Conservation (phyloP, 108 stramenopile genomes). For the Epipyxis sp. region DNA sequence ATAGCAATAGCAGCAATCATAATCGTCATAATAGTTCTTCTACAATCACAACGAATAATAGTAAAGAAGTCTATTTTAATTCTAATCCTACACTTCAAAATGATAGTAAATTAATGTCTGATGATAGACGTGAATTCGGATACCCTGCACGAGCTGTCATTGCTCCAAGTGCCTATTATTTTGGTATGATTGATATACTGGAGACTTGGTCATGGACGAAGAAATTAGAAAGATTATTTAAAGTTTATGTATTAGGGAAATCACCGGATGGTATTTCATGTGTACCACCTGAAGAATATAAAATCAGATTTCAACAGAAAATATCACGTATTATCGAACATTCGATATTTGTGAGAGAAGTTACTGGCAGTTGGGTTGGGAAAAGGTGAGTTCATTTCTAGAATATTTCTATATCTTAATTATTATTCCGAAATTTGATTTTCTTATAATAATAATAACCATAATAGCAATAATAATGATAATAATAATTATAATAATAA, state of each 20-base stretch:
- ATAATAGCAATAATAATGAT: no score
- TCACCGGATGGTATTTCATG: slow-evolving; percentile 22
- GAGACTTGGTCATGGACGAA: slow-evolving; percentile 40
- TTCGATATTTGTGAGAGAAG: background rate
- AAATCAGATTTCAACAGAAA: slow-evolving; percentile 29
- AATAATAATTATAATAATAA: no score
- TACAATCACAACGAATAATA: no score
- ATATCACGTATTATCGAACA: background rate
- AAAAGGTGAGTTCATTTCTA: background rate
- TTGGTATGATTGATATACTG: slow-evolving; percentile 46
- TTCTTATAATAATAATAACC: no score
- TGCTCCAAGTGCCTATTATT: slow-evolving; percentile 36
- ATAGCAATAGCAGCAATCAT: no score
- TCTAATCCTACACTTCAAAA: background rate
- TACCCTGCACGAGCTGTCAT: slow-evolving; percentile 24
- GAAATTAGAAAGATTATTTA: slow-evolving; percentile 36
- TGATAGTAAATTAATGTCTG: background rate
- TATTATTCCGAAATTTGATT: no score
- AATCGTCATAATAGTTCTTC: no score
- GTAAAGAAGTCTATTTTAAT: background rate
- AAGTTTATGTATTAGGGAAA: slow-evolving; percentile 13
- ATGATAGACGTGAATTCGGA: background rate
- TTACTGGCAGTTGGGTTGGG: background rate
- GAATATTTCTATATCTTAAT: no score
- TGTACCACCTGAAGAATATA: slow-evolving; percentile 34